Base-by-base conservation (phyloP, 1,284 basidiomycete species). In the Trichosporon sp. region DNA sequence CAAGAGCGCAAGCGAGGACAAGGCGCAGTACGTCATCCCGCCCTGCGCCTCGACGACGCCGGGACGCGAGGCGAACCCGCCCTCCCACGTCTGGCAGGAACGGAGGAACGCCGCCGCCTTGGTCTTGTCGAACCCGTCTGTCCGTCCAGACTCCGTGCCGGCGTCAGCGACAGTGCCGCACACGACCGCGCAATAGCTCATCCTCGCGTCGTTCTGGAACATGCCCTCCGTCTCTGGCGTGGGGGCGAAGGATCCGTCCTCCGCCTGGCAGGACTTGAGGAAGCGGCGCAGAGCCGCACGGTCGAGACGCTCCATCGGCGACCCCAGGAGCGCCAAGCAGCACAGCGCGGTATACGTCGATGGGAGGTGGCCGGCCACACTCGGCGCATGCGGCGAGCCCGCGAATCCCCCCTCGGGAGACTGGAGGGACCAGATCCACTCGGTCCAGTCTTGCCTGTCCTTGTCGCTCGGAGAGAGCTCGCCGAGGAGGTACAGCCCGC, bases 391-490 rank as follows among this genome's bases (percentile, higher is more conserved):
- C 14, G 91, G 86, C 59, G 92, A 90, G 4, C 92, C 91, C 73
- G 88, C 86, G 78, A 95, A 96, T 1, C 92, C 93, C 67, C 91
- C 88, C 1, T 88, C 89, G 75, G 78, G 84, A 59, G 88, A 87
- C 77, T 95, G 92, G 80, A 95, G 90, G 14, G 87, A 87, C 92
- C 94, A 97, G 66, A 98, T 88, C 94, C 95, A 97, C 68, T 89
- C 86, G 69, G 85, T 86, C 91, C 92, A 95, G 2, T 79, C 81
- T 43, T 87, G 83, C n/a, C 88, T 87, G 70, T 92, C 89, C 5
- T 79, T 76, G 8, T 85, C 78, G 4, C 79, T 86, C 3, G 86
- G 86, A 72, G 88, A 87, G 2, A 92, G 77, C 0, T 86, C 79
- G 8, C 87, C 89, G 6, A 93, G 86, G 16, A 96, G 84, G 78